A percentile compares a stretch with the other conserved stretches of the same genome.
Conservation (phyloP, 208 protist genomes). For the Leishmania gerbilli region DNA sequence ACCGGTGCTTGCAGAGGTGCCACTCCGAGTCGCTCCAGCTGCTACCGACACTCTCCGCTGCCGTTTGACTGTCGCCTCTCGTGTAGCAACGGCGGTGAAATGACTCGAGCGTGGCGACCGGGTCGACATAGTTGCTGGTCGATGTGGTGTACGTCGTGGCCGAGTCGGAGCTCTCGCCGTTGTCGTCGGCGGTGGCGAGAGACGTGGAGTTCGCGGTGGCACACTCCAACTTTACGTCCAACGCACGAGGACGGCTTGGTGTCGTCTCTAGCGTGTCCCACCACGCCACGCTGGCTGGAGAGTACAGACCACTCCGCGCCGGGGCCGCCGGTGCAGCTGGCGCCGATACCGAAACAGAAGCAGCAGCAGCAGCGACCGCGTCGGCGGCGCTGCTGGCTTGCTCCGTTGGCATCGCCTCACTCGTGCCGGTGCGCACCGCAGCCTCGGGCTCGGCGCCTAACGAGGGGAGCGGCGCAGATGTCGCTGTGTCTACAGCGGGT, state of each 20-base stretch:
- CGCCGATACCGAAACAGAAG: background rate
- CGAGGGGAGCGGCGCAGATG: background rate
- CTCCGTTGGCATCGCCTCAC: background rate
- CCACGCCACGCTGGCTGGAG: conserved; percentile 62
- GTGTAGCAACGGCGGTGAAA: background rate
- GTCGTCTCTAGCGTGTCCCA: conserved; percentile 51
- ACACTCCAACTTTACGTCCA: background rate
- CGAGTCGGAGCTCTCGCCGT: conserved; percentile 47
- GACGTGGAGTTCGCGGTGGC: too few relatives aligned
- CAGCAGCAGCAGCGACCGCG: background rate
- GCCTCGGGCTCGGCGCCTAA: background rate
- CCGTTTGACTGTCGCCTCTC: background rate
- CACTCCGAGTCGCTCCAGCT: background rate
- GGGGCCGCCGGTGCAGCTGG: background rate
- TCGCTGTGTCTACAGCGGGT: background rate
- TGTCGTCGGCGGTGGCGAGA: conserved; percentile 25
- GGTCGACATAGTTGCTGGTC: conserved; percentile 32
- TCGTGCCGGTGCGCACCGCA: background rate
- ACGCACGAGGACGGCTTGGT: too few relatives aligned
- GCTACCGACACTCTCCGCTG: background rate
- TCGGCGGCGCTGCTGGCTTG: background rate
- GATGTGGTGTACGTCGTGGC: conserved; percentile 76
- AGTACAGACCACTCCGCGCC: conserved; percentile 27
- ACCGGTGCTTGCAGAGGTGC: background rate
- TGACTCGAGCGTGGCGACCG: conserved; percentile 4